Evolutionary conservation across 164 flowering plant species (phyloP), one percentile per base, ranked within the genome.

Genomic region (Chimonanthus salicifolius): DNA sequence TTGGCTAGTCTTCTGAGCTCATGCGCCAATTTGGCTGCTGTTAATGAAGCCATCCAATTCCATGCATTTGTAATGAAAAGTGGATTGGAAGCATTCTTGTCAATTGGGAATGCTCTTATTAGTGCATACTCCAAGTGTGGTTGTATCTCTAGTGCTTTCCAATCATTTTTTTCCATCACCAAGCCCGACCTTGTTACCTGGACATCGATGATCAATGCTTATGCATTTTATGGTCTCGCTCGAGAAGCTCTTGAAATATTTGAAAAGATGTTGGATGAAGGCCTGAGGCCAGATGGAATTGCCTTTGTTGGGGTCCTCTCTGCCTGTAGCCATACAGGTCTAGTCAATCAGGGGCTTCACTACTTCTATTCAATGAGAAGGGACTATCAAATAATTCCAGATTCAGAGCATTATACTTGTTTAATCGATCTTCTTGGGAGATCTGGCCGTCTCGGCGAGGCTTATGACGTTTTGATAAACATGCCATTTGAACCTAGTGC

Each of bases 291-390:
- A 21, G 97, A 89, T 76, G 9, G 67, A 60, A 69, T 88, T 73
- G 78, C 87, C 48, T 88, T 87, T 79, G 79, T 89, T 54, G 86
- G 78, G 43, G 83, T 87, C 76, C 90, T 91, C 47, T 87, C 92
- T 74, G 92, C 94, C 9, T 89, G 94, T 74, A 81, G 86, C 81
- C 92, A 87, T 78, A 86, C 86, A 0, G 94, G 93, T 7, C 71
- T 87, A 10, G 83, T 88, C 18, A 60, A 18, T 15, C 82, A 81
- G 33, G 98, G 94, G 47, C 80, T 88, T 67, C 79, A 74, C 43
- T 89, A 83, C 79, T 87, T 93, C 58, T 65, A 72, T 33, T 64
- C 80, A 47, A 89, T 93, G 94, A 84, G 63, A 13, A 75, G 64
- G 9, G 75, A 64, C 18, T 82, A 87, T 67, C 74, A 78, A 21